phyloP scores from a whole-genome alignment of 129 eudicot genomes.

The Centrapalus pauciflorus region DNA sequence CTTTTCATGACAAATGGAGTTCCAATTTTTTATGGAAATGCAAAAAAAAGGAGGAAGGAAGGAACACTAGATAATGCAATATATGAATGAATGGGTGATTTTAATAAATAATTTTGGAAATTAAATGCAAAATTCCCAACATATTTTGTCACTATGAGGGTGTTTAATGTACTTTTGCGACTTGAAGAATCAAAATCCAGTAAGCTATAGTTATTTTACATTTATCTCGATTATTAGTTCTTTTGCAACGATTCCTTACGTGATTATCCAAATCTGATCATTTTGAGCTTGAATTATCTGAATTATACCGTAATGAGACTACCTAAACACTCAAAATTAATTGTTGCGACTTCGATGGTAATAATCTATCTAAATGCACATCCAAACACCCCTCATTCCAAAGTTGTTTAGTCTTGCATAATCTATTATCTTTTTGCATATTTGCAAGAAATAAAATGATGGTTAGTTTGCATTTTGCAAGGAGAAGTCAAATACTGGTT shows the following conservation, averaged over 20 bases:
- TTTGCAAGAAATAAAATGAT: neutral
- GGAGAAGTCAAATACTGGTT: neutral
- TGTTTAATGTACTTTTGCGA: neutral
- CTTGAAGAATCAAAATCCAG: neutral
- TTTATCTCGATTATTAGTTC: no score
- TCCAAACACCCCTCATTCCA: no score
- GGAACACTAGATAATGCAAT: neutral
- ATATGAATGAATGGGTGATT: neutral
- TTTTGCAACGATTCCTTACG: no score
- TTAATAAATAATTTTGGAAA: neutral
- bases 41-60: neutral
- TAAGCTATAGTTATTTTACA: no score
- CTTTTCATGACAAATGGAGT: no score
- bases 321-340: no score
- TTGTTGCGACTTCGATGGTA: no score
- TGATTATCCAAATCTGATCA: no score
- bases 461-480: slow-evolving; percentile 1
- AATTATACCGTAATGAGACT: no score
- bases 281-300: no score
- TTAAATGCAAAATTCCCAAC: neutral
- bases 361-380: no score
- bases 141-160: neutral
- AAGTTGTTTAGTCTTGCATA: neutral
- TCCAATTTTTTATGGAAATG: neutral
- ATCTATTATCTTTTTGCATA: neutral